Percentiles rank a stretch among this genome's conserved stretches.
Conservation (phyloP, 495 filamentous ascomycete genomes). For the Penicillium cosmopolitanum region DNA sequence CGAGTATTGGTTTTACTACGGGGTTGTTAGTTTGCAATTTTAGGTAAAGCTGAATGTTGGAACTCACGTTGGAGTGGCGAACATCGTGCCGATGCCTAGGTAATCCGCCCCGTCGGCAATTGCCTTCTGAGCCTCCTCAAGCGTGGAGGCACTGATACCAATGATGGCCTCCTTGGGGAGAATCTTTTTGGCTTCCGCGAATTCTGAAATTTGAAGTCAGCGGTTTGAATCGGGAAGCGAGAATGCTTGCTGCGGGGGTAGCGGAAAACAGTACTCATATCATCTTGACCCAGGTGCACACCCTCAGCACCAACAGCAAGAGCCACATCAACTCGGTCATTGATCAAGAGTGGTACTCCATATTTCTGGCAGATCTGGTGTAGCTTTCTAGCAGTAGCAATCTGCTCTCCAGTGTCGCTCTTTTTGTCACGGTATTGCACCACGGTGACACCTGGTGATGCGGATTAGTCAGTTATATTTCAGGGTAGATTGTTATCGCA, state of each 20-base stretch:
- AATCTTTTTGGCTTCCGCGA: conserved; percentile 67
- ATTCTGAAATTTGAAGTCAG: conserved; percentile 8
- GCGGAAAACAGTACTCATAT: conserved; percentile 65
- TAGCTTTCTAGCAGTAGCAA: conserved; percentile 70
- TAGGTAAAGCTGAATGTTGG: not conserved
- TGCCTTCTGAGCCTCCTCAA: conserved; percentile 68
- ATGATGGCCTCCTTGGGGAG: conserved; percentile 73
- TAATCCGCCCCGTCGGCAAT: conserved; percentile 79
- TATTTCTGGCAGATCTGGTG: conserved; percentile 69
- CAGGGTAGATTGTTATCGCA: not conserved
- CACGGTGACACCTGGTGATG: conserved; percentile 66
- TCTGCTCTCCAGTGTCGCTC: conserved; percentile 71
- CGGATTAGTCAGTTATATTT: conserved; percentile 15
- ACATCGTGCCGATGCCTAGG: conserved; percentile 85
- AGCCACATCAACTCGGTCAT: conserved; percentile 93
- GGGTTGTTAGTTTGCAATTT: conserved; percentile 13
- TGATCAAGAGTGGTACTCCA: conserved; percentile 84
- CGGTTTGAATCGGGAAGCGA: not conserved
- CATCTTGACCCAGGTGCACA: conserved; percentile 93
- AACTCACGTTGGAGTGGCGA: conserved; percentile 76
- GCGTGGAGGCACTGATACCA: conserved; percentile 71
- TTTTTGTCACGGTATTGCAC: conserved; percentile 93
- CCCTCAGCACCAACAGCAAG: conserved; percentile 85
- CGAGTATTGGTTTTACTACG: conserved; percentile 70
- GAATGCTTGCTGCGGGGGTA: not conserved